A percentile compares a stretch with the other conserved stretches of the same genome.
Conservation (phyloP, 2,329 filamentous ascomycete species). For the Seiridium cupressi region DNA sequence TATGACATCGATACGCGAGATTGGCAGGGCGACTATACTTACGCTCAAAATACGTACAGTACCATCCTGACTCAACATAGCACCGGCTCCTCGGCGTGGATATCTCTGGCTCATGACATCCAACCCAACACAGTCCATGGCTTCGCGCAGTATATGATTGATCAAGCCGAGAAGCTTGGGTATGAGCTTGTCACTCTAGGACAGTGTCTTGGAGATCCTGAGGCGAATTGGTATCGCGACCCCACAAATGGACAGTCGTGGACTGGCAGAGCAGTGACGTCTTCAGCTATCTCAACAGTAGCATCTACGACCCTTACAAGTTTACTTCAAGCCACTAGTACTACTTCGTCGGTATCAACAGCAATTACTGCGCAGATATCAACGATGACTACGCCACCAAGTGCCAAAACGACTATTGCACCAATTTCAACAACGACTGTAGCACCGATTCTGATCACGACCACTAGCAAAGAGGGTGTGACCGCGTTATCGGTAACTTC, state of each 20-base stretch:
- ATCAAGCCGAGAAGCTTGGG: conserved; percentile 6
- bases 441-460: no score
- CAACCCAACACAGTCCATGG: conserved; percentile 13
- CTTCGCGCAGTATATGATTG: conserved; percentile 16
- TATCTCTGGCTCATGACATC: conserved; percentile 21
- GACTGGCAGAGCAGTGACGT: neutral
- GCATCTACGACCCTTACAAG: neutral
- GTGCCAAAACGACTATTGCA: no score
- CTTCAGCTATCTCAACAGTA: neutral
- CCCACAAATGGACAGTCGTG: conserved; percentile 15
- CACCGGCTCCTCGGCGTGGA: conserved; percentile 16
- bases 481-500: no score
- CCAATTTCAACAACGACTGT: no score
- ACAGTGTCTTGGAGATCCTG: conserved; percentile 16
- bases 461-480: no score
- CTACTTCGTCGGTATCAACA: no score
- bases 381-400: no score
- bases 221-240: conserved; percentile 17
- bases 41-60: neutral
- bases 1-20: conserved; percentile 27
- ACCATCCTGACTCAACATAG: neutral
- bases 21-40: conserved; percentile 22
- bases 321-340: no score
- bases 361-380: no score
- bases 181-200: conserved; percentile 17